These are phyloP conservation scores for Haplosporangium sp. DNA, from an alignment of 371 early-diverging fungal genomes.

Conservation along the genomic window DNA sequence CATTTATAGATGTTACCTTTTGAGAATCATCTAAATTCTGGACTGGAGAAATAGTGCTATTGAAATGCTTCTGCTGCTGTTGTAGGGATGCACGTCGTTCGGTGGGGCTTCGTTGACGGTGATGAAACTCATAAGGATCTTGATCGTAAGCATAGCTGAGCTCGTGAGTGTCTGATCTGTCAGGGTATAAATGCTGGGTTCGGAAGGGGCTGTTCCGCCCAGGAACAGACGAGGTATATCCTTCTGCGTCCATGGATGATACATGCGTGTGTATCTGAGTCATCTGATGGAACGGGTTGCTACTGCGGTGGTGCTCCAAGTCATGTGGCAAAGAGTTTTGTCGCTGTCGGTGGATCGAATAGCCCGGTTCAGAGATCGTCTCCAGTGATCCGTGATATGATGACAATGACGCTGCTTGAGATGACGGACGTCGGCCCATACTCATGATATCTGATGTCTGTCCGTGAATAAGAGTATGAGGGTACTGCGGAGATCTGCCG, in stretches of 20 bases:
- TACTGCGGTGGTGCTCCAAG: slow-evolving; percentile 2
- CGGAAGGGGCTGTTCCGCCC: slow-evolving; percentile 1
- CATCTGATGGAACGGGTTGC: not conserved
- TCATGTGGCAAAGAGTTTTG: slow-evolving; percentile 41
- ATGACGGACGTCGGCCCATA: not conserved
- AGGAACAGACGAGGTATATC: not conserved
- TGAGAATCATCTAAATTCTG: too few relatives aligned
- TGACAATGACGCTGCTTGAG: slow-evolving; percentile 8
- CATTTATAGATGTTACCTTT: too few relatives aligned
- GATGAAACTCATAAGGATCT: not conserved
- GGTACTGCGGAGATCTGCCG: not conserved
- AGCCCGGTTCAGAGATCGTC: slow-evolving; percentile 9
- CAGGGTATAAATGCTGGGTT: slow-evolving; percentile 1
- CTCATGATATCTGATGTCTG: not conserved
- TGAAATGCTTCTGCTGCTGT: slow-evolving; percentile 1
- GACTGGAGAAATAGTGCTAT: too few relatives aligned
- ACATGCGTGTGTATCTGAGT: not conserved
- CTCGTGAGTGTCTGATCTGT: not conserved
- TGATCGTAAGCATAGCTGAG: slow-evolving; percentile 7
- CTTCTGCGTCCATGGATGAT: not conserved
- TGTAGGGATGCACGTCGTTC: not conserved
- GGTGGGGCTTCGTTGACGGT: not conserved
- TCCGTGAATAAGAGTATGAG: not conserved
- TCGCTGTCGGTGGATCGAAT: slow-evolving; percentile 16
- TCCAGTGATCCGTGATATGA: slow-evolving; percentile 18